Percentiles rank a stretch among this genome's conserved stretches.
Evolutionary conservation across 768 basidiomycete genomes (phyloP).

Genomic region (Pholiota microspora): DNA sequence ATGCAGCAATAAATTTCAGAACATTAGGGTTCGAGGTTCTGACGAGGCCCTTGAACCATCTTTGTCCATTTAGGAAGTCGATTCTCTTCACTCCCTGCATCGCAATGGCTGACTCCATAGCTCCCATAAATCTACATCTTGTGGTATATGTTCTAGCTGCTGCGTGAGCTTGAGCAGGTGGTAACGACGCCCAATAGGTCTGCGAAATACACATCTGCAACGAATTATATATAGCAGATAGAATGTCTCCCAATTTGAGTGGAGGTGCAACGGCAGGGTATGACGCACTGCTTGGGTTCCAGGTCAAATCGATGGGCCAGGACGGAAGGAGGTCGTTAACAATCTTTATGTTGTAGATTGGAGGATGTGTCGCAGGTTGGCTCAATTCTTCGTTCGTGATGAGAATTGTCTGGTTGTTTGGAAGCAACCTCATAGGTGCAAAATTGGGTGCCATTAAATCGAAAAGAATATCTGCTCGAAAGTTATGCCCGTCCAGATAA

Average conservation of each 20-base stretch:
- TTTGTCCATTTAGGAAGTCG: conserved; percentile 52
- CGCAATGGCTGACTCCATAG: conserved; percentile 32
- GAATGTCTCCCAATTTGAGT: conserved; percentile 59
- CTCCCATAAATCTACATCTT: conserved; percentile 33
- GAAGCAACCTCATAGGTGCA: conserved; percentile 38
- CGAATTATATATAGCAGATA: conserved; percentile 40
- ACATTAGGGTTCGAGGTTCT: conserved; percentile 36
- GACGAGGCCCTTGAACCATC: conserved; percentile 47
- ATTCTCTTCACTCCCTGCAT: conserved; percentile 57
- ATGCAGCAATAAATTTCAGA: conserved; percentile 33
- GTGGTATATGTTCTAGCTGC: conserved; percentile 36
- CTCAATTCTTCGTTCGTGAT: conserved; percentile 45
- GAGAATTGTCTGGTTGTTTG: conserved; percentile 33
- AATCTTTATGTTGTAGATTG: conserved; percentile 53
- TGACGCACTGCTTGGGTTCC: conserved; percentile 25
- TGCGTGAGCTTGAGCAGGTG: conserved; percentile 24
- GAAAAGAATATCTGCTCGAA: conserved; percentile 47
- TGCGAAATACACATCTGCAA: conserved; percentile 4
- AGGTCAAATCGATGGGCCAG: conserved; percentile 61
- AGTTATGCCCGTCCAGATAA: conserved; percentile 48
- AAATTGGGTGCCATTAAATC: conserved; percentile 52
- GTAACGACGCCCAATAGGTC: conserved; percentile 34
- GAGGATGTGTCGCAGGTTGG: conserved; percentile 56
- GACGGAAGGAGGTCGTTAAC: conserved; percentile 50
- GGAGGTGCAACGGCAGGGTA: conserved; percentile 30